A percentile compares a stretch with the other conserved stretches of the same genome.
phyloP scores from a whole-genome alignment of 257 asterid genomes.

The Petunia secreta region DNA sequence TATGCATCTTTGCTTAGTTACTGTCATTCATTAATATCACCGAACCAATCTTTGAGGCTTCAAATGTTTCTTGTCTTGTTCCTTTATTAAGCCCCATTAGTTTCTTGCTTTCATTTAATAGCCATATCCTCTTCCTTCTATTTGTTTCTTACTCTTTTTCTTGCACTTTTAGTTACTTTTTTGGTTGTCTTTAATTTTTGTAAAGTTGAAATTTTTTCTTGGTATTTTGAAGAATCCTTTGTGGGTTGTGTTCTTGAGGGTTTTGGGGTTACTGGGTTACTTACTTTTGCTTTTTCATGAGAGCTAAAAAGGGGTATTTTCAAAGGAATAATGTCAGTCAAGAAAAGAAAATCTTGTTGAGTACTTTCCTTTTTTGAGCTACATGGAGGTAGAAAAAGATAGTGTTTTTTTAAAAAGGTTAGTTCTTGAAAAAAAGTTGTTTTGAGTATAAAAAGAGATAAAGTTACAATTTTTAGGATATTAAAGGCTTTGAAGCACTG shows the following conservation, averaged over 20 bases:
- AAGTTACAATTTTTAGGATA: background rate
- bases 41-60: background rate
- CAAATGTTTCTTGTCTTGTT: background rate
- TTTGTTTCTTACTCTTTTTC: background rate
- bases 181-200: background rate
- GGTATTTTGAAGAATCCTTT: background rate
- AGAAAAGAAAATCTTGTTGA: conserved; percentile 6
- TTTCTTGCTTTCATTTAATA: conserved; percentile 9
- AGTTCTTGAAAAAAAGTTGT: conserved; percentile 16
- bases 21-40: background rate
- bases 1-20: conserved; percentile 3
- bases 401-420: background rate
- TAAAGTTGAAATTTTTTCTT: background rate
- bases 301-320: background rate
- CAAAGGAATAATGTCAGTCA: background rate
- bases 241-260: background rate
- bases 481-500: conserved; percentile 22
- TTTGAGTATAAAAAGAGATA: background rate
- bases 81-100: conserved; percentile 5
- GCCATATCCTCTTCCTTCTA: conserved; percentile 13
- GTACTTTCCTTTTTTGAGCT: background rate
- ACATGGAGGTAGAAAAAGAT: conserved; percentile 9
- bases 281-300: background rate
- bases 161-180: background rate
- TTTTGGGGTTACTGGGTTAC: background rate